Conservation (phyloP, 2,329 filamentous ascomycete species). For the Diaporthe capsici region DNA sequence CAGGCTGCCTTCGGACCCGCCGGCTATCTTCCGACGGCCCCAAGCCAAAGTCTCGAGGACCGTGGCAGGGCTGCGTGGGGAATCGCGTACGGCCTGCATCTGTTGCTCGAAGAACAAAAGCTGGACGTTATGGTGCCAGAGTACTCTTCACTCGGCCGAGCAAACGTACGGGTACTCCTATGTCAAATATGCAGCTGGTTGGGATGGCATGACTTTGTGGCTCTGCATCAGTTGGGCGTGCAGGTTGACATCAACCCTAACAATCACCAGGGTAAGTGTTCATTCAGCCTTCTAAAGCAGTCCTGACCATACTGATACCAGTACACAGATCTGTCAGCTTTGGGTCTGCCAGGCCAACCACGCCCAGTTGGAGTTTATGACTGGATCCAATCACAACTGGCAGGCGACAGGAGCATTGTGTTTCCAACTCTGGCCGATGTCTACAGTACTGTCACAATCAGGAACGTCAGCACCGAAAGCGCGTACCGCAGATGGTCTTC, state of each 20-base stretch:
- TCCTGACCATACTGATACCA: conserved; percentile 18
- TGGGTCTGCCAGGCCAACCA: conserved; percentile 49
- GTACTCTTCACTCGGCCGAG: conserved; percentile 58
- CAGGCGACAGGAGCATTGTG: conserved; percentile 51
- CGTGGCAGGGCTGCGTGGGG: conserved; percentile 75
- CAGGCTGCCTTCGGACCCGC: conserved; percentile 64
- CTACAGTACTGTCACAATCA: conserved; percentile 56
- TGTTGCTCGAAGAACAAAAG: conserved; percentile 92
- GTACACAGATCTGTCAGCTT: conserved; percentile 47
- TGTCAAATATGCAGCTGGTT: conserved; percentile 89
- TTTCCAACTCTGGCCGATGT: conserved; percentile 62
- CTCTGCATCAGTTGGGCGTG: conserved; percentile 66
- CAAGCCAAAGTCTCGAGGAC: conserved; percentile 65
- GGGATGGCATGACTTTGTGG: conserved; percentile 71
- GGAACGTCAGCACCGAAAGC: conserved; percentile 53
- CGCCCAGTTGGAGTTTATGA: conserved; percentile 58
- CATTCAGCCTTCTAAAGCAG: not conserved
- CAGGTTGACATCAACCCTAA: conserved; percentile 60
- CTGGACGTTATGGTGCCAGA: conserved; percentile 73
- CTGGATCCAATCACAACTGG: conserved; percentile 67
- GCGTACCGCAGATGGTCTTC: conserved; percentile 59
- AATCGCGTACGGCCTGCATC: conserved; percentile 82
- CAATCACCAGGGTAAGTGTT: conserved; percentile 56
- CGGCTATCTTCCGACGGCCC: conserved; percentile 77
- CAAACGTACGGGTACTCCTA: conserved; percentile 78